Evolutionary conservation across 2,329 filamentous ascomycete genomes (phyloP).

Genomic region (Apiospora malaysiana): DNA sequence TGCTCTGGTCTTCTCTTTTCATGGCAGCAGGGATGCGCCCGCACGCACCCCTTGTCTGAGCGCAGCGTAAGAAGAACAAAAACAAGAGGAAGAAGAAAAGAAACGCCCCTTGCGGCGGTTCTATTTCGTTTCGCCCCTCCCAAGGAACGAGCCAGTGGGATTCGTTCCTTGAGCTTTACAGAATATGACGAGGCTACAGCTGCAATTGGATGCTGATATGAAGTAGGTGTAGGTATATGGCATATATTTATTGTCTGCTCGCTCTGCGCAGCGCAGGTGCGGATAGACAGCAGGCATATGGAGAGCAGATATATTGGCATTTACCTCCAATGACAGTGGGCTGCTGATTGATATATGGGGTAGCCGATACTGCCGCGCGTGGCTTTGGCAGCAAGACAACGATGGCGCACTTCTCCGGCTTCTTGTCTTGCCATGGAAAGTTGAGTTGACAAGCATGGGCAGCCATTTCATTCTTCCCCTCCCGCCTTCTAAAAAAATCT

Average conservation of each 20-base stretch:
- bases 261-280: neutral
- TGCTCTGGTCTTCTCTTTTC: neutral
- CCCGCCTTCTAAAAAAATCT: neutral
- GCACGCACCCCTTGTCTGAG: constrained; percentile 4
- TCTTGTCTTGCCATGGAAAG: constrained; percentile 2
- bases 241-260: neutral
- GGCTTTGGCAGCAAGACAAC: constrained; percentile 11
- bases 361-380: neutral
- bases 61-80: neutral
- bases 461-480: neutral
- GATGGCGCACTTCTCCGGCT: neutral
- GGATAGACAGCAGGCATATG: too few species aligned
- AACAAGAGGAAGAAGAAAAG: neutral
- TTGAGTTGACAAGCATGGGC: constrained; percentile 4
- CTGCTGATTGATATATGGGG: neutral
- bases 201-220: neutral
- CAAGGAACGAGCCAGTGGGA: neutral
- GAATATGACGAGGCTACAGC: neutral
- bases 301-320: too few species aligned
- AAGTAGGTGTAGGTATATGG: too few species aligned
- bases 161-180: neutral
- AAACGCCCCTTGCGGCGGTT: constrained; percentile 8
- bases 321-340: neutral
- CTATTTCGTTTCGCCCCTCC: neutral
- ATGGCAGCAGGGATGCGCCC: neutral